These are phyloP conservation scores for Pythium rhizo-oryzae DNA, from an alignment of 352 stramenopile genomes.

Conservation along the genomic window DNA sequence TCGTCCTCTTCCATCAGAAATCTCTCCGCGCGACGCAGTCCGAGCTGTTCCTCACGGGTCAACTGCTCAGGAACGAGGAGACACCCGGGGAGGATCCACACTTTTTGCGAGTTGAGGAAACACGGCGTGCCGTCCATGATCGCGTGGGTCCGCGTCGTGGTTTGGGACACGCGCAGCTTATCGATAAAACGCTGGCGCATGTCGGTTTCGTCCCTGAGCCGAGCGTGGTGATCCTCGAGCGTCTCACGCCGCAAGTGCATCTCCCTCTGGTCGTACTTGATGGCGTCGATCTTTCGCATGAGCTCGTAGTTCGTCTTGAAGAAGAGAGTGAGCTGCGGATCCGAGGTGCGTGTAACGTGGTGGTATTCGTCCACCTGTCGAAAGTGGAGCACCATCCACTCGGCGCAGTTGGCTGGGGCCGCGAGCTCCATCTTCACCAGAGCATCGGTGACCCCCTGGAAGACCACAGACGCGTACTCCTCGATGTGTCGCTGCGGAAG, in stretches of 20 bases:
- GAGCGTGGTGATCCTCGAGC: slow-evolving; percentile 26
- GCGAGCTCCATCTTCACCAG: slow-evolving; percentile 50
- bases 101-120: slow-evolving; percentile 61
- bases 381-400: slow-evolving; percentile 53
- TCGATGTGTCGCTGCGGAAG: slow-evolving; percentile 45
- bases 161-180: slow-evolving; percentile 45
- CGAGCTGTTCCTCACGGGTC: slow-evolving; percentile 35
- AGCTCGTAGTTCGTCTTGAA: slow-evolving; percentile 72
- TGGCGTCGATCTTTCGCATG: slow-evolving; percentile 49
- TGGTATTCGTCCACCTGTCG: slow-evolving; percentile 11
- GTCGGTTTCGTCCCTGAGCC: slow-evolving; percentile 45
- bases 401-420: slow-evolving; percentile 36
- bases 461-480: slow-evolving; percentile 44
- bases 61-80: slow-evolving; percentile 42
- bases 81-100: slow-evolving; percentile 58
- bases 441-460: slow-evolving; percentile 40
- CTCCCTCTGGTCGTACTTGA: slow-evolving; percentile 43
- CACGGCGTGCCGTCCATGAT: slow-evolving; percentile 68
- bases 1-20: slow-evolving; percentile 78
- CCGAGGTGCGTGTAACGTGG: background rate
- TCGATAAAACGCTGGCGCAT: slow-evolving; percentile 54
- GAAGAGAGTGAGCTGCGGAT: slow-evolving; percentile 29
- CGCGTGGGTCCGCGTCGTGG: slow-evolving; percentile 63
- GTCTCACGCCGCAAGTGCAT: slow-evolving; percentile 43
- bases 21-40: slow-evolving; percentile 54